phyloP scores from a whole-genome alignment of 2,329 filamentous ascomycete genomes.

The Aureobasidium sp. region DNA sequence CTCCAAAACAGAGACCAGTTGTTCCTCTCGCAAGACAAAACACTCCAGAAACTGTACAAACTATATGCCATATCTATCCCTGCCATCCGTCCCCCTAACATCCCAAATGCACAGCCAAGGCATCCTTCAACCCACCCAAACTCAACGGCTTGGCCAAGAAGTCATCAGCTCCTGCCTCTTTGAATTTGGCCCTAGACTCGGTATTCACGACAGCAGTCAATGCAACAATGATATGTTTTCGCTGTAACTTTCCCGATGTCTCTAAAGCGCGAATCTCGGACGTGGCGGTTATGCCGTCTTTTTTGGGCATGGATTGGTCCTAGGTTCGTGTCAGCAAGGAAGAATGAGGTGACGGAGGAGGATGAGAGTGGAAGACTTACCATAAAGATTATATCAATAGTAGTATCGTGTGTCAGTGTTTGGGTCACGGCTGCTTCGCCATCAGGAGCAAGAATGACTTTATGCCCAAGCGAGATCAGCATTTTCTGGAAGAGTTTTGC shows the following conservation, averaged over 20 bases:
- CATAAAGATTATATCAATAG: conserved; percentile 16
- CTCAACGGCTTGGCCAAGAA: conserved; percentile 15
- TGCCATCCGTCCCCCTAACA: not conserved
- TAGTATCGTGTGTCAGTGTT: not conserved
- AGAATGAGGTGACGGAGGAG: not conserved
- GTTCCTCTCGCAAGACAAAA: not conserved
- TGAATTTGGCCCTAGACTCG: conserved; percentile 7
- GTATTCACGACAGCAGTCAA: conserved; percentile 16
- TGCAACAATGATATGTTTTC: conserved; percentile 14
- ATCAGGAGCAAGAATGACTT: conserved; percentile 20
- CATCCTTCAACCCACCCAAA: conserved; percentile 9
- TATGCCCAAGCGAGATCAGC: conserved; percentile 12
- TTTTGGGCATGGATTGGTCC: conserved; percentile 17
- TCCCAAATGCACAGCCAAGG: conserved; percentile 7
- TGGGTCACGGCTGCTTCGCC: conserved; percentile 19
- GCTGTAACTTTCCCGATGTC: not conserved
- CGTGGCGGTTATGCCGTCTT: conserved; percentile 16
- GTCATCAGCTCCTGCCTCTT: conserved; percentile 16
- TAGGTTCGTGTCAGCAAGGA: not conserved
- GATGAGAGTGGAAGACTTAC: not conserved
- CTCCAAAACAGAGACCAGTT: not conserved
- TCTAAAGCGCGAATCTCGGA: conserved; percentile 15
- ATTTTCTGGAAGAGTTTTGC: conserved; percentile 14
- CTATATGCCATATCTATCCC: no score
- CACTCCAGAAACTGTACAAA: not conserved